phyloP scores from a whole-genome alignment of 768 basidiomycete species.

The Pleurotus eryngii region DNA sequence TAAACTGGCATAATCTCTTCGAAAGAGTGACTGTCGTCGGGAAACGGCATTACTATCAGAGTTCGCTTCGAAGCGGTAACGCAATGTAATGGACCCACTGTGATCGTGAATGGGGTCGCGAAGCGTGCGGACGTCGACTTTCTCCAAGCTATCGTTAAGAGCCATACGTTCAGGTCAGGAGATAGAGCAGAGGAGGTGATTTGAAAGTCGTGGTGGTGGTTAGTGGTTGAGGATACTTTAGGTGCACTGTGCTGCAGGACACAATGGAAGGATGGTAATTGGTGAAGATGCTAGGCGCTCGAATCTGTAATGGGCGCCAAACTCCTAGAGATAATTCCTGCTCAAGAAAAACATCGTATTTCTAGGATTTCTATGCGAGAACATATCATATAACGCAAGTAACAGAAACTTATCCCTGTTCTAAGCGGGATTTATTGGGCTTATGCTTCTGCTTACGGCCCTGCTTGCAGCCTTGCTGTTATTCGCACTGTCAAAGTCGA shows the following conservation, averaged over 20 bases:
- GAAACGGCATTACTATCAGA: neutral
- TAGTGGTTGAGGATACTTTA: neutral
- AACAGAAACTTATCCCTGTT: neutral
- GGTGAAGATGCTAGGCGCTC: no score
- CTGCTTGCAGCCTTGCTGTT: slow-evolving; percentile 32
- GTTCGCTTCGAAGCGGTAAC: no score
- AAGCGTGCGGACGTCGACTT: slow-evolving; percentile 17
- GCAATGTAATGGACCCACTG: slow-evolving; percentile 20
- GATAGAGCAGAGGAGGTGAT: neutral
- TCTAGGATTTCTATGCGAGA: no score
- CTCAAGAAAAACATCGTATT: no score
- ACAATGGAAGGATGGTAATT: neutral
- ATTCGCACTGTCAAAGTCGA: slow-evolving; percentile 42
- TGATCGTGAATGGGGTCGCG: slow-evolving; percentile 36
- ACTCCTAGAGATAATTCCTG: no score
- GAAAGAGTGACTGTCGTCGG: slow-evolving; percentile 34
- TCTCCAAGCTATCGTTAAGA: neutral
- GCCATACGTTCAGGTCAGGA: no score
- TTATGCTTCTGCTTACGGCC: slow-evolving; percentile 26
- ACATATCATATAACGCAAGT: no score
- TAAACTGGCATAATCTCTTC: slow-evolving; percentile 37
- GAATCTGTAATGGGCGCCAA: no score
- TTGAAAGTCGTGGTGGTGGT: neutral
- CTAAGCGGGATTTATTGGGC: slow-evolving; percentile 12
- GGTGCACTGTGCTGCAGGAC: no score